phyloP scores from a whole-genome alignment of 78 protist species.

The Speleostelium caveatum region DNA sequence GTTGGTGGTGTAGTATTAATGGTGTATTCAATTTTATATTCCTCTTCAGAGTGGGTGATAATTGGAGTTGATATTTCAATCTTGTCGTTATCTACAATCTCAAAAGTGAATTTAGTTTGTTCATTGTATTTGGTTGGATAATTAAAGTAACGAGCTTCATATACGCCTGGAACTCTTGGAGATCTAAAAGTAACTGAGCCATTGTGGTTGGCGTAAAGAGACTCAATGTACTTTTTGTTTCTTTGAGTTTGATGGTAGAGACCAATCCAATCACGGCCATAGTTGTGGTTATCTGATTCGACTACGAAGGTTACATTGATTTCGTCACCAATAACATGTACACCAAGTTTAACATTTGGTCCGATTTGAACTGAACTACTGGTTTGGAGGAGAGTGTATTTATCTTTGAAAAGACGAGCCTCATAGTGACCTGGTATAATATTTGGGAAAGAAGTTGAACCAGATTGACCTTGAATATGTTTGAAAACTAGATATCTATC shows the following conservation, averaged over 20 bases:
- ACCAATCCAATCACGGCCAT: constrained; percentile 63
- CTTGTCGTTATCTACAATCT: constrained; percentile 20
- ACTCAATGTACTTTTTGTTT: constrained; percentile 41
- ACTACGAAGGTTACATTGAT: constrained; percentile 12
- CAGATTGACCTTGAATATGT: constrained; percentile 8
- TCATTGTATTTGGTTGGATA: constrained; percentile 76
- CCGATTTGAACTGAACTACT: constrained; percentile 19
- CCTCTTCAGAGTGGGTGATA: constrained; percentile 16
- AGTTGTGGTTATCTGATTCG: background rate
- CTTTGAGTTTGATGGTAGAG: constrained; percentile 13
- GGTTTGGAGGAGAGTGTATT: constrained; percentile 30
- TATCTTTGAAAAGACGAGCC: constrained; percentile 63
- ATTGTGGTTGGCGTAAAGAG: constrained; percentile 6
- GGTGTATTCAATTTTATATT: constrained; percentile 40
- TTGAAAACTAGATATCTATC: constrained; percentile 57
- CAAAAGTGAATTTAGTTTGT: constrained; percentile 37
- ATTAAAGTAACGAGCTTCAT: constrained; percentile 49
- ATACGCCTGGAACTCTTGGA: constrained; percentile 63
- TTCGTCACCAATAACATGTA: constrained; percentile 53
- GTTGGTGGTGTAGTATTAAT: constrained; percentile 48
- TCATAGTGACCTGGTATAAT: constrained; percentile 72
- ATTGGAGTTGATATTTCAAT: constrained; percentile 15
- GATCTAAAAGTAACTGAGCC: constrained; percentile 24
- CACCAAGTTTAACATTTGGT: constrained; percentile 8
- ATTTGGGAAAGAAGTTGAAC: constrained; percentile 10